Conservation (phyloP, 495 filamentous ascomycete genomes). For the Penicillium crystallinum region DNA sequence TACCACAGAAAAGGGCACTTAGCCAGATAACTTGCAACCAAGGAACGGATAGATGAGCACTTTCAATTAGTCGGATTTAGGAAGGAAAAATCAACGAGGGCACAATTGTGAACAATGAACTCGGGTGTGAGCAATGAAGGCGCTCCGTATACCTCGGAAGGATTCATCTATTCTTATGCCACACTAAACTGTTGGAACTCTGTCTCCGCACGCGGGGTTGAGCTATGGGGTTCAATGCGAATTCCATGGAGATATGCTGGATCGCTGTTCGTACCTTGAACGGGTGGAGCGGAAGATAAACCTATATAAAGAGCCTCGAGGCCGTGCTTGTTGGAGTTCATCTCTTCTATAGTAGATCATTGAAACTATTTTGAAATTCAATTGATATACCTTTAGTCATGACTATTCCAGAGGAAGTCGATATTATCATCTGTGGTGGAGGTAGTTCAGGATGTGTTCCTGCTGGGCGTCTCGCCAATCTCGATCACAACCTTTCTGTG, state of each 20-base stretch:
- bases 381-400: slow-evolving; percentile 16
- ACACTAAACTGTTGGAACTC: not conserved
- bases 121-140: no score
- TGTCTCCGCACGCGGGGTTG: slow-evolving; percentile 4
- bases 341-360: not conserved
- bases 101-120: no score
- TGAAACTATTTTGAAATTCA: not conserved
- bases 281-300: not conserved
- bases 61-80: no score
- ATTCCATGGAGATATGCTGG: not conserved
- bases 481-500: slow-evolving; percentile 76
- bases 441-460: slow-evolving; percentile 70
- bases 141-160: no score
- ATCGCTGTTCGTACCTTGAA: not conserved
- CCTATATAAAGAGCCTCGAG: not conserved
- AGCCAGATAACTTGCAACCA: no score
- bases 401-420: slow-evolving; percentile 60
- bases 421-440: slow-evolving; percentile 80
- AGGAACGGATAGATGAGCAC: no score
- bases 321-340: not conserved
- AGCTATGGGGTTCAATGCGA: not conserved
- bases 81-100: no score
- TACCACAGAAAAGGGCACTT: not conserved
- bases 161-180: not conserved
- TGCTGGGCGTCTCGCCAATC: slow-evolving; percentile 71